A percentile compares a stretch with the other conserved stretches of the same genome.
Conservation (phyloP, 495 filamentous ascomycete species). For the Copromyces sp. region DNA sequence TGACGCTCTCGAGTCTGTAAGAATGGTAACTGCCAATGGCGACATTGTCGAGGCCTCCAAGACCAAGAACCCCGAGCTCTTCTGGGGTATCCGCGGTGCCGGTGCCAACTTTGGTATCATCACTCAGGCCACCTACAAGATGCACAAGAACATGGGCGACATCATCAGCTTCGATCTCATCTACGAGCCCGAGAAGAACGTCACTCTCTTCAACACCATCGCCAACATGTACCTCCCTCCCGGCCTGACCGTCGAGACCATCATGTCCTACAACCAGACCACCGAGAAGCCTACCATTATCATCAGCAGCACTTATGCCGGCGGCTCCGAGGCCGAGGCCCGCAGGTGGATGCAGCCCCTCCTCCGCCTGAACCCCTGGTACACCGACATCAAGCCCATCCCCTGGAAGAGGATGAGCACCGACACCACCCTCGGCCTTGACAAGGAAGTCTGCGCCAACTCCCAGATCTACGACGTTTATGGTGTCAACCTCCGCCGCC, state of each 20-base stretch:
- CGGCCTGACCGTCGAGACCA: neutral
- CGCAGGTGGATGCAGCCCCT: neutral
- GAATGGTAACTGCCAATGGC: slow-evolving; percentile 20
- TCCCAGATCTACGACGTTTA: neutral
- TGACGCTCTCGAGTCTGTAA: slow-evolving; percentile 20
- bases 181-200: neutral
- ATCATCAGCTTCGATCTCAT: neutral
- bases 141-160: slow-evolving; percentile 2
- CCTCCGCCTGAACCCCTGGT: neutral
- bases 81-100: slow-evolving; percentile 30
- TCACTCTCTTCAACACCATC: neutral
- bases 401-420: neutral
- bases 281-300: neutral
- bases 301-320: neutral
- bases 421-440: neutral
- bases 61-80: slow-evolving; percentile 31
- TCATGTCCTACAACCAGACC: neutral
- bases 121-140: slow-evolving; percentile 10
- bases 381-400: neutral
- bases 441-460: neutral
- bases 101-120: slow-evolving; percentile 40
- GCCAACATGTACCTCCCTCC: neutral
- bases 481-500: neutral
- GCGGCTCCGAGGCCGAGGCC: neutral
- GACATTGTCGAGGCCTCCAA: slow-evolving; percentile 23